Conservation (phyloP, 176 grass and related monocot genomes). For the Lolium rigidum region DNA sequence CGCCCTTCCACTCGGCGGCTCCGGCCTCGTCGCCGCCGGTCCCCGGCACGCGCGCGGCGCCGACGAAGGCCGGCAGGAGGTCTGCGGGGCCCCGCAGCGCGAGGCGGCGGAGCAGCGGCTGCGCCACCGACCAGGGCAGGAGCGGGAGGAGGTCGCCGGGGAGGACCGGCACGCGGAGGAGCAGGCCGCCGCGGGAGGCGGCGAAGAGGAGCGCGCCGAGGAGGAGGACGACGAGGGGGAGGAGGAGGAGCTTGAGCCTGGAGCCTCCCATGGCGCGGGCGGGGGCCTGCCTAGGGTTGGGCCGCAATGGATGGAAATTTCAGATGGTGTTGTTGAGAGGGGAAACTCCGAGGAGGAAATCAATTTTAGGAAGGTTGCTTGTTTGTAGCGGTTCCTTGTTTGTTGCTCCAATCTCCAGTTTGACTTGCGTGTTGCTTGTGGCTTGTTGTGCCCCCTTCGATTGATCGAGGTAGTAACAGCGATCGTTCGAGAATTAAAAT, state of each 20-base stretch:
- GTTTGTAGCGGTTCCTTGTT: neutral
- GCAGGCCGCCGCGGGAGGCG: conserved; percentile 18
- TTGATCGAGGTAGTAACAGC: neutral
- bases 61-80: conserved; percentile 86
- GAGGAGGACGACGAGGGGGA: conserved; percentile 6
- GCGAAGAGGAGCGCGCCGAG: conserved; percentile 28
- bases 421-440: neutral
- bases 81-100: conserved; percentile 65
- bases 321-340: neutral
- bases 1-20: conserved; percentile 80
- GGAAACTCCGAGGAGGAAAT: neutral
- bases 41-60: conserved; percentile 47
- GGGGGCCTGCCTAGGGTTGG: conserved; percentile 1
- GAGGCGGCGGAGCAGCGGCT: conserved; percentile 69
- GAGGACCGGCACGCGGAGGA: conserved; percentile 53
- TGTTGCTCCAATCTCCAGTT: conserved; percentile 5
- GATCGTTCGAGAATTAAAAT: neutral
- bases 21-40: neutral
- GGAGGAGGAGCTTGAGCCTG: conserved; percentile 40
- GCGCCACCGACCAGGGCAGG: conserved; percentile 56
- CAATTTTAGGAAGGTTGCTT: neutral
- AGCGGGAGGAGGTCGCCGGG: conserved; percentile 77
- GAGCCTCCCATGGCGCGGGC: conserved; percentile 44
- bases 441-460: neutral
- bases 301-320: neutral